Base-by-base conservation (phyloP, 2,329 filamentous ascomycete species). In the Colletotrichum euphorbiae region DNA sequence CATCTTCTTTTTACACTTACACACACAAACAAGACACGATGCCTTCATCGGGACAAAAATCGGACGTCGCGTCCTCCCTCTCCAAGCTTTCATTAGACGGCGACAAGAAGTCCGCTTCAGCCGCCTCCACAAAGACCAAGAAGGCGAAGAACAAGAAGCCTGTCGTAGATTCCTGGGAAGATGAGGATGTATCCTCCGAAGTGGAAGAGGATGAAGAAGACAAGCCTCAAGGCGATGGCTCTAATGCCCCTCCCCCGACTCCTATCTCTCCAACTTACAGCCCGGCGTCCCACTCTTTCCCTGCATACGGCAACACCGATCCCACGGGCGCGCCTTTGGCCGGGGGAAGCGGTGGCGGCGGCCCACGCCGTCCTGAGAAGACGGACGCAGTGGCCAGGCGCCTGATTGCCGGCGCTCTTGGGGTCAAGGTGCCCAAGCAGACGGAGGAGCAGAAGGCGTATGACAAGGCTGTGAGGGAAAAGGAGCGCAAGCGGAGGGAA, bases 381-480 rank as follows among this genome's bases (percentile, higher is more conserved):
- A 97, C 94, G 70, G 97, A 97, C 69, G 93, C 94, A 0, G 93
- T 97, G 43, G 96, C 96, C 5, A 88, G 92, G 70, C 85, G 96
- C 67, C 86, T 99, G 87, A 98, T 99, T 77, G 94, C 93, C 0
- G 92, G 92, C 3, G 94, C 93, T 0, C 81, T 98, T 72, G 96
- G 96, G 1, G 87, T 98, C 62, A 89, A 90, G 75, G 89, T 90
- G 38, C 93, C 93, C 36, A 91, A 89, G 81, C 87, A 90, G 78
- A 98, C 93, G 1, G 93, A 97, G 70, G 94, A 98, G 80, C 92
- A 97, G 84, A 87, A 86, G 73, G 92, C 93, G 61, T 98, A 96
- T 77, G 94, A 98, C 74, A 88, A 86, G 72, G 91, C 92, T 1
- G 83, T 96, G 69, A 89, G 91, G 74, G 92, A 97, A 80, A 92